phyloP scores from a whole-genome alignment of 1,139 yeast genomes.

The Geotrichum fermentans region DNA sequence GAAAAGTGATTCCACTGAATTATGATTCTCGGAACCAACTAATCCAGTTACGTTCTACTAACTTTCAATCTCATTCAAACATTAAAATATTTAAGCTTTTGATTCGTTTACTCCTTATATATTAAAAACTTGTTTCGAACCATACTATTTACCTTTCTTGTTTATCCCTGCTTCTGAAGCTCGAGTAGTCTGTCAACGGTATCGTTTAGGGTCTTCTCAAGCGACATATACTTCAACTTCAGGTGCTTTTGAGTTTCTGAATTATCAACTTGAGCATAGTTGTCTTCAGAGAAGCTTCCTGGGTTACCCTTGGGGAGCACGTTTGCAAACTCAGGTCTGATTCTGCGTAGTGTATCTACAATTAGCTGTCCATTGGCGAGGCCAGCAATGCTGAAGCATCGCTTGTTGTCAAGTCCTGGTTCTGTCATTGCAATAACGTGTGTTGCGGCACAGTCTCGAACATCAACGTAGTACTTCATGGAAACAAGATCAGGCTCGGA shows the following conservation, averaged over 20 bases:
- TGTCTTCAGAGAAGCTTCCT: background rate
- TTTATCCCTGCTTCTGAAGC: no score
- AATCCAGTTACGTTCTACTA: no score
- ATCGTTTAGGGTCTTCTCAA: slow-evolving; percentile 25
- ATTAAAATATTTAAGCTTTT: no score
- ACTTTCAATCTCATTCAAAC: no score
- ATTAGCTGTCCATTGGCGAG: slow-evolving; percentile 34
- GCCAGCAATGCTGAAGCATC: slow-evolving; percentile 39
- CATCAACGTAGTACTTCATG: slow-evolving; percentile 7
- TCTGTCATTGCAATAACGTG: slow-evolving; percentile 21
- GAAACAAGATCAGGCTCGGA: no score
- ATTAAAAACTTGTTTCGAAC: no score
- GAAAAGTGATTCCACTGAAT: no score
- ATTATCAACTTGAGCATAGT: slow-evolving; percentile 18
- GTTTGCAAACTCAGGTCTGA: slow-evolving; percentile 7
- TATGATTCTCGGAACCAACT: no score
- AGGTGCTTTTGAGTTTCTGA: slow-evolving; percentile 22
- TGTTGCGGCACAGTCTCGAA: slow-evolving; percentile 5
- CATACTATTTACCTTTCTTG: no score
- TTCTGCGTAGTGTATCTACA: slow-evolving; percentile 35
- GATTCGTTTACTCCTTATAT: no score
- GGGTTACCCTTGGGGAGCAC: background rate
- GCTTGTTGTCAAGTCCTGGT: slow-evolving; percentile 34
- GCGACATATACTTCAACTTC: slow-evolving; percentile 24
- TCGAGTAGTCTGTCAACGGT: slow-evolving; percentile 23